Evolutionary conservation across 2,329 filamentous ascomycete species (phyloP).

Genomic region (Torrubiellomyces zombiae): DNA sequence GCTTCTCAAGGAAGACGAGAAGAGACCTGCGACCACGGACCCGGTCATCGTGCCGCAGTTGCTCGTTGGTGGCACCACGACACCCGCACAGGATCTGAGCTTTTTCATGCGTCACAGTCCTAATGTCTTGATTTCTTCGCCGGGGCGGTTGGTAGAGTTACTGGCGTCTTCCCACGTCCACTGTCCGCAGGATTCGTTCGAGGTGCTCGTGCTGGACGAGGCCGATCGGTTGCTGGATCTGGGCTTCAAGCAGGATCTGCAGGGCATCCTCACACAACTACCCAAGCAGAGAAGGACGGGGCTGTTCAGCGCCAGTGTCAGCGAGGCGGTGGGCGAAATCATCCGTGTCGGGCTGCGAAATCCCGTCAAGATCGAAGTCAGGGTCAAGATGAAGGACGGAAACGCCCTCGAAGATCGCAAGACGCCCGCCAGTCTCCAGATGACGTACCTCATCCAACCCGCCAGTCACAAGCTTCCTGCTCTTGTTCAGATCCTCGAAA

Average conservation of each 20-base stretch:
- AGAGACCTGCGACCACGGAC: conserved; percentile 27
- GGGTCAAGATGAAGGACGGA: conserved; percentile 61
- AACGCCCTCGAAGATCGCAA: conserved; percentile 59
- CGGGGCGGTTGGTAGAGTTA: conserved; percentile 76
- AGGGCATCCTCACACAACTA: conserved; percentile 65
- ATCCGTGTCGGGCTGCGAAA: conserved; percentile 85
- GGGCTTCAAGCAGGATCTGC: conserved; percentile 82
- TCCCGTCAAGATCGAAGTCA: conserved; percentile 86
- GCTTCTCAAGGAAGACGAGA: conserved; percentile 36
- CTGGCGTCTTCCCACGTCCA: conserved; percentile 76
- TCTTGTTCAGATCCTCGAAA: conserved; percentile 51
- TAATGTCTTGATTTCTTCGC: conserved; percentile 81
- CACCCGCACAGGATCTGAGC: conserved; percentile 73
- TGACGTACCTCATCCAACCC: conserved; percentile 65
- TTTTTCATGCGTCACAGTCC: conserved; percentile 70
- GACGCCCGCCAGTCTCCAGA: conserved; percentile 82
- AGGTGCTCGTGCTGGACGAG: conserved; percentile 84
- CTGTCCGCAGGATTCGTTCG: conserved; percentile 75
- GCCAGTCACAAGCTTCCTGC: conserved; percentile 68
- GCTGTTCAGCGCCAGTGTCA: conserved; percentile 89
- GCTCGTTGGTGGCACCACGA: conserved; percentile 64
- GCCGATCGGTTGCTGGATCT: conserved; percentile 84
- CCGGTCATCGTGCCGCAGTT: conserved; percentile 66
- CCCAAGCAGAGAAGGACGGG: conserved; percentile 91
- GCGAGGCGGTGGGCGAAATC: conserved; percentile 83